A percentile compares a stretch with the other conserved stretches of the same genome.
phyloP scores from a whole-genome alignment of 2,329 filamentous ascomycete genomes.

The Trichophyton schoenleinii region DNA sequence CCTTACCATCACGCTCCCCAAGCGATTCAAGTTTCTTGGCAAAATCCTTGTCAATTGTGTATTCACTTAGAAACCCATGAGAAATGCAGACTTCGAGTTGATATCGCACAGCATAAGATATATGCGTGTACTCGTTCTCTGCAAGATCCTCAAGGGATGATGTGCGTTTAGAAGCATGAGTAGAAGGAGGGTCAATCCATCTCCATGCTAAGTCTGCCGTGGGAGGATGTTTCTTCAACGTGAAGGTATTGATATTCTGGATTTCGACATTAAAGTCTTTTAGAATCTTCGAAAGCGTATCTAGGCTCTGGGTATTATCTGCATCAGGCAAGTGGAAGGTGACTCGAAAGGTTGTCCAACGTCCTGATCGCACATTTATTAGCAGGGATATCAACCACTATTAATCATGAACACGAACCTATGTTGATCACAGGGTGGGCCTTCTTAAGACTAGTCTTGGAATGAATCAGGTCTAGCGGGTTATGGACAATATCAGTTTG shows the following conservation, averaged over 20 bases:
- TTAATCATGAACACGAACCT: constrained; percentile 30
- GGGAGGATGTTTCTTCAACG: constrained; percentile 11
- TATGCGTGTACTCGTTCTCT: constrained; percentile 26
- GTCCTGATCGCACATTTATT: constrained; percentile 28
- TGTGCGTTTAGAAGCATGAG: constrained; percentile 17
- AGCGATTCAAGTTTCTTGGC: constrained; percentile 47
- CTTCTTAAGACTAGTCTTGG: constrained; percentile 38
- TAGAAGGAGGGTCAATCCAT: constrained; percentile 27
- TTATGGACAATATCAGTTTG: constrained; percentile 50
- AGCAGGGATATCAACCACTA: not conserved
- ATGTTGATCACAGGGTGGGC: constrained; percentile 45
- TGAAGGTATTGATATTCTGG: constrained; percentile 33
- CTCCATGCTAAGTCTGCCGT: constrained; percentile 23
- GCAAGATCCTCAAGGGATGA: constrained; percentile 27
- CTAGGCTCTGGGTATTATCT: constrained; percentile 25
- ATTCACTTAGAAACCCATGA: constrained; percentile 60
- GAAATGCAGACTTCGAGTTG: constrained; percentile 92
- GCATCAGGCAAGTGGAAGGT: constrained; percentile 28
- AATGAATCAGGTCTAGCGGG: constrained; percentile 22
- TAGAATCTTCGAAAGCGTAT: constrained; percentile 42
- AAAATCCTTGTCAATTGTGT: constrained; percentile 57
- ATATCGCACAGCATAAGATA: constrained; percentile 67
- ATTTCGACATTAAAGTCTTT: constrained; percentile 60
- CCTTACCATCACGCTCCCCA: constrained; percentile 43
- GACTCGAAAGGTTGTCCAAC: constrained; percentile 51